Conservation (phyloP, 805 yeast genomes). For the Debaryomyces prosopidis region DNA sequence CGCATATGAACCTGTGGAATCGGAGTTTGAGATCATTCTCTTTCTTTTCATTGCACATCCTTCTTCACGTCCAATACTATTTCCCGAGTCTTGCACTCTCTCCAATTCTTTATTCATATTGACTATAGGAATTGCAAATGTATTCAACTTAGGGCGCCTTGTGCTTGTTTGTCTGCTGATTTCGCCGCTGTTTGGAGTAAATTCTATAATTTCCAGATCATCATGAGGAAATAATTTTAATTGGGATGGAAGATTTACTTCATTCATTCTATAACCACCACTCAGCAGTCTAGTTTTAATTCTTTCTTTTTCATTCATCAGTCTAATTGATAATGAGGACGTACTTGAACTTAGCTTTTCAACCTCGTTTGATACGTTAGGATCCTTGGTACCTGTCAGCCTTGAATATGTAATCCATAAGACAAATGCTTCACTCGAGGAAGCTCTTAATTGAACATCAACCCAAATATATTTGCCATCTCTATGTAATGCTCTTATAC, state of each 20-base stretch:
- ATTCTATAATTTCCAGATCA: constrained; percentile 32
- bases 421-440: constrained; percentile 56
- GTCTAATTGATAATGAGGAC: constrained; percentile 11
- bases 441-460: constrained; percentile 80
- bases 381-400: constrained; percentile 13
- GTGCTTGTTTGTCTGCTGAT: constrained; percentile 37
- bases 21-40: constrained; percentile 1
- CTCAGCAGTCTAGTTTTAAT: constrained; percentile 2
- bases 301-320: constrained; percentile 3
- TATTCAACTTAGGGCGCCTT: constrained; percentile 27
- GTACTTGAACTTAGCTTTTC: constrained; percentile 22
- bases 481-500: constrained; percentile 65
- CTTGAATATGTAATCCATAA: constrained; percentile 89
- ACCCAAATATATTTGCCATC: constrained; percentile 67
- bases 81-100: not conserved
- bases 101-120: constrained; percentile 3
- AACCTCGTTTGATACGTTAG: constrained; percentile 21
- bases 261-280: constrained; percentile 2
- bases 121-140: constrained; percentile 28
- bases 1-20: constrained; percentile 1
- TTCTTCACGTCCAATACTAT: not conserved
- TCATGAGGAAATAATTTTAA: constrained; percentile 43
- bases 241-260: constrained; percentile 53
- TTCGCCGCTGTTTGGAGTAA: constrained; percentile 27
- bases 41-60: not conserved